Conservation (phyloP, 306 rosid species). For the Acacia crassicarpa region DNA sequence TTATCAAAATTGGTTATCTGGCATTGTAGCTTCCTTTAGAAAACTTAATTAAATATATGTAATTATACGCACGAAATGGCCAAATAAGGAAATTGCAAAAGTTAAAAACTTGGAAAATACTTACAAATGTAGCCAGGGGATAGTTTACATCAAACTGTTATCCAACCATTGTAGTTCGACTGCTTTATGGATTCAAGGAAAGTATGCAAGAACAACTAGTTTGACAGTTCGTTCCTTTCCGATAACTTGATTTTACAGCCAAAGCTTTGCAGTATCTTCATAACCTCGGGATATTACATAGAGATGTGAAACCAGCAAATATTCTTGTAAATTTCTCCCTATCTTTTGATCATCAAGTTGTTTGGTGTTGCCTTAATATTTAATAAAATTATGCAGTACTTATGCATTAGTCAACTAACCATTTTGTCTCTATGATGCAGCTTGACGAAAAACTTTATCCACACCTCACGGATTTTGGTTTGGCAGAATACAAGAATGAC, state of each 20-base stretch:
- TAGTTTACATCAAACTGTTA: not conserved
- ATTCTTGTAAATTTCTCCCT: conserved; percentile 69
- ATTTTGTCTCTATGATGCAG: conserved; percentile 48
- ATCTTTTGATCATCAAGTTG: conserved; percentile 30
- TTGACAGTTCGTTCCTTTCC: conserved; percentile 31
- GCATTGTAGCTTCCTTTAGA: not conserved
- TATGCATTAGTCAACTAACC: conserved; percentile 20
- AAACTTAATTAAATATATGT: not conserved
- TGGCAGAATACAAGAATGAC: conserved; percentile 70
- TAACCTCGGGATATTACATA: conserved; percentile 84
- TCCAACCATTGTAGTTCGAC: not conserved
- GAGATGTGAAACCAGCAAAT: conserved; percentile 98
- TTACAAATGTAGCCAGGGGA: not conserved
- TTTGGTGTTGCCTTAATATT: conserved; percentile 6
- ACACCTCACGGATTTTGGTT: conserved; percentile 90
- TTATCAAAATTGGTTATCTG: not conserved
- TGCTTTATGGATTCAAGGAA: not conserved
- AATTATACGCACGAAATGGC: not conserved
- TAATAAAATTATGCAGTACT: conserved; percentile 6
- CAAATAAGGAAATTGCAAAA: conserved; percentile 8
- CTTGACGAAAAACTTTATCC: conserved; percentile 74
- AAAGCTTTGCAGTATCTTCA: conserved; percentile 87
- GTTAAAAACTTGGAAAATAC: not conserved
- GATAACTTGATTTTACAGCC: conserved; percentile 59
- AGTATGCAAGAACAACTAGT: conserved; percentile 1